Base-by-base conservation (phyloP, 2,329 filamentous ascomycete genomes). In the Alternaria novae-zelandiae region DNA sequence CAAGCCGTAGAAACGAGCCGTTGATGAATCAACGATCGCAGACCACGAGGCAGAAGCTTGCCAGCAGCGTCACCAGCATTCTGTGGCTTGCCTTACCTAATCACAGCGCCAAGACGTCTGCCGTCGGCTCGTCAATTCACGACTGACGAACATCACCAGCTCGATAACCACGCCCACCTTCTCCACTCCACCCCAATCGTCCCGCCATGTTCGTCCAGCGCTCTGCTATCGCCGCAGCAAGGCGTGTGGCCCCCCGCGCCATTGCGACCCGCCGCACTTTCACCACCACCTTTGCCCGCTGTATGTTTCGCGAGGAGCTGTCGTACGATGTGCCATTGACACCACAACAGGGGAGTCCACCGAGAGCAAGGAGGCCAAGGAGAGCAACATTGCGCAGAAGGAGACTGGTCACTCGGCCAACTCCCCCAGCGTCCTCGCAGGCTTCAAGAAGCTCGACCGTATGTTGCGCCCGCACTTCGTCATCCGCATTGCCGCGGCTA, bases 201-300 rank as follows among this genome's bases (percentile, higher is more conserved):
- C 65, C 64, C 74, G 74, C 74, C 72, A 83, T 83, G 80, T 81
- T 85, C 73, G 80, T 85, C 77, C 83, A 84, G 72, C 83, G 84
- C 77, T 84, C 83, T 67, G 83, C 81, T 64, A 77, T 84, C 63
- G 80, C 82, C 72, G 80, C 84, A 67, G 79, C 79, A 64, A 79
- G 82, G 78, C 83, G 82, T 71, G 78, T 78, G 60, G 79, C 81
- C 70, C 74, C 81, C 66, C 73, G 74, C 66, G 81, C 80, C 67
- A 65, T 79, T 63, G 77, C 79, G 28, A 53, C 49, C 70, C 76
- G 74, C 63, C 82, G 83, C 75, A 80, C 80, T 63, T 85, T 86
- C 74, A 79, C 83, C 66, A 80, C 79, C 70, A 80, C 81, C 59
- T 77, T 83, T 67, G 76, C 80, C 68, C 82, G 82, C 77, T 79